phyloP scores from a whole-genome alignment of 2,329 filamentous ascomycete species.

The Fusarium torulosum region DNA sequence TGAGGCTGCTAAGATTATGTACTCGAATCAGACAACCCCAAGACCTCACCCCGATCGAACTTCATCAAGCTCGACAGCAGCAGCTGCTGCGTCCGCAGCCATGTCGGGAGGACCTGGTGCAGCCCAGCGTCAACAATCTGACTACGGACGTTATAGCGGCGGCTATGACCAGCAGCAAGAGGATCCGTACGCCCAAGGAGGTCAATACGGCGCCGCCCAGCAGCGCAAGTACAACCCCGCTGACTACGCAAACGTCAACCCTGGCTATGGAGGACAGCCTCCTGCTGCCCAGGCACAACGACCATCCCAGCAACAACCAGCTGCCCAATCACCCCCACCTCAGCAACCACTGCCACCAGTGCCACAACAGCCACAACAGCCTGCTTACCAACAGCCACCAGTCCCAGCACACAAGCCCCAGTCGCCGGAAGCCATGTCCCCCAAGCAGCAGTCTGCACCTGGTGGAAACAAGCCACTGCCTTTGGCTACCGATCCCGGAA shows the following conservation, averaged over 20 bases:
- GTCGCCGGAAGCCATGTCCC: constrained; percentile 54
- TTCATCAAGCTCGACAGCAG: constrained; percentile 67
- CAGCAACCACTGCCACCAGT: constrained; percentile 53
- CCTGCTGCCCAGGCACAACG: constrained; percentile 51
- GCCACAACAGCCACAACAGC: constrained; percentile 50
- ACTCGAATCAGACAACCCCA: constrained; percentile 66
- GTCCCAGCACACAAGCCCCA: constrained; percentile 56
- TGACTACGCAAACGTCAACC: constrained; percentile 75
- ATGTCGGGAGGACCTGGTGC: constrained; percentile 64
- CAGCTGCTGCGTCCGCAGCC: constrained; percentile 68
- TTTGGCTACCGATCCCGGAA: constrained; percentile 77
- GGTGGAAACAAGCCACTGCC: constrained; percentile 71
- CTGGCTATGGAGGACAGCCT: constrained; percentile 56
- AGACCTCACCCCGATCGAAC: constrained; percentile 67
- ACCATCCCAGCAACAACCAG: constrained; percentile 48
- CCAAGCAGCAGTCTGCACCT: constrained; percentile 48
- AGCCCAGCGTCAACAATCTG: constrained; percentile 52
- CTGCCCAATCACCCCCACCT: constrained; percentile 56
- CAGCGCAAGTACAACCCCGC: constrained; percentile 82
- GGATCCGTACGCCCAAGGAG: constrained; percentile 54
- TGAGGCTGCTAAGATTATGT: constrained; percentile 74
- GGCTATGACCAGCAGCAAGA: constrained; percentile 52
- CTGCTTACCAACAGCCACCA: constrained; percentile 54
- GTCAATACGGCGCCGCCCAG: constrained; percentile 54
- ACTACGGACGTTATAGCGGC: constrained; percentile 53